These are phyloP conservation scores for Patellaria atrata DNA, from an alignment of 495 filamentous ascomycete species.

Conservation along the genomic window DNA sequence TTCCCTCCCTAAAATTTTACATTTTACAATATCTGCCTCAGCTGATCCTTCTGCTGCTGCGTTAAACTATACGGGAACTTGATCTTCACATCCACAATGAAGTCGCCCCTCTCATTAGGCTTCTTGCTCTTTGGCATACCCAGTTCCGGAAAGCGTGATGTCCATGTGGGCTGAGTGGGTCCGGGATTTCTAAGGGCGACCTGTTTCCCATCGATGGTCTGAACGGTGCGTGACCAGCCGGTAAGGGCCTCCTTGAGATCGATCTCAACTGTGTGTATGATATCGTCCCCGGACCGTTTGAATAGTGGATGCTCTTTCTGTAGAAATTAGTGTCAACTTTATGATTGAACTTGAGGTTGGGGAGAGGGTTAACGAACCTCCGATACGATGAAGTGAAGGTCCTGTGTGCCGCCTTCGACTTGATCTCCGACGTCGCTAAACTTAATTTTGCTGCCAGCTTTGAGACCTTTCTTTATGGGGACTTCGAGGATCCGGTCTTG, in stretches of 20 bases:
- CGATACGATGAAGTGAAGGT: conserved; percentile 83
- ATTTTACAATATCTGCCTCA: conserved; percentile 64
- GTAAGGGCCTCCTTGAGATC: conserved; percentile 94
- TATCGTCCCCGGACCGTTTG: conserved; percentile 73
- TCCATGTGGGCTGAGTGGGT: conserved; percentile 67
- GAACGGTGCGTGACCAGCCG: conserved; percentile 78
- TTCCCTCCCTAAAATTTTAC: no score
- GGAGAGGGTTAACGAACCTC: conserved; percentile 51
- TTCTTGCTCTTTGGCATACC: conserved; percentile 93
- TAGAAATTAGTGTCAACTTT: conserved; percentile 10
- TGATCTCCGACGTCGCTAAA: conserved; percentile 93
- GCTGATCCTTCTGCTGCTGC: conserved; percentile 53
- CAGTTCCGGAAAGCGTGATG: conserved; percentile 64
- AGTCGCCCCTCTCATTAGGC: conserved; percentile 65
- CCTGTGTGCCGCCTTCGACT: conserved; percentile 92
- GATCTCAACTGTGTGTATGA: conserved; percentile 60
- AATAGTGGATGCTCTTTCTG: conserved; percentile 76
- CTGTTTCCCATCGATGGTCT: conserved; percentile 86
- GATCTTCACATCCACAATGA: conserved; percentile 81
- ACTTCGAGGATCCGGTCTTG: conserved; percentile 87
- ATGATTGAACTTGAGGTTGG: background rate
- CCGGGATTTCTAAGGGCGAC: conserved; percentile 60
- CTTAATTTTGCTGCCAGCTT: conserved; percentile 94
- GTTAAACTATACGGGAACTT: conserved; percentile 73
- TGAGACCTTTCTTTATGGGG: conserved; percentile 84